Evolutionary conservation across 805 yeast genomes (phyloP).

Genomic region (Groenewaldozyma salmanticensis): DNA sequence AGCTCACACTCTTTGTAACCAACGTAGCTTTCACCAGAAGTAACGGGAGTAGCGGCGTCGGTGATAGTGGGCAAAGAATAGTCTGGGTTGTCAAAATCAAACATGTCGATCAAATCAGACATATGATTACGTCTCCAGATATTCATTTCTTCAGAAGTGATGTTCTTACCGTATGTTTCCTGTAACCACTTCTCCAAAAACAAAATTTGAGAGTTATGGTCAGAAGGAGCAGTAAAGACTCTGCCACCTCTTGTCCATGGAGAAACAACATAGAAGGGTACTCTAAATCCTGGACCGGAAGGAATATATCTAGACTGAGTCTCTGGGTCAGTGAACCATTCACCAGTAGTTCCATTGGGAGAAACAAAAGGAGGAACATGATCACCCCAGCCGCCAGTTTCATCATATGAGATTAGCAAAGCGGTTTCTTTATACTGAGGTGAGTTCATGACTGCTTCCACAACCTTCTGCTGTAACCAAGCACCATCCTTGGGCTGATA

Average conservation of each 20-base stretch:
- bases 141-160: slow-evolving; percentile 9
- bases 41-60: slow-evolving; percentile 7
- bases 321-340: slow-evolving; percentile 18
- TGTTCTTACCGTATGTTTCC: slow-evolving; percentile 8
- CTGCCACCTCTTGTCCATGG: slow-evolving; percentile 22
- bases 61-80: slow-evolving; percentile 10
- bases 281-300: slow-evolving; percentile 21
- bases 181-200: slow-evolving; percentile 19
- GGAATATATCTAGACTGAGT: slow-evolving; percentile 11
- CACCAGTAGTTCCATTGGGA: slow-evolving; percentile 20
- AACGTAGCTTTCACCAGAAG: slow-evolving; percentile 3
- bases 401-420: slow-evolving; percentile 19
- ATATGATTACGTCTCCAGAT: slow-evolving; percentile 19
- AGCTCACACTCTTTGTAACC: slow-evolving; percentile 8
- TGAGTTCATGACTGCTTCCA: slow-evolving; percentile 14
- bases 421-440: slow-evolving; percentile 18
- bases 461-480: slow-evolving; percentile 15
- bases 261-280: slow-evolving; percentile 17
- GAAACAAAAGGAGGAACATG: slow-evolving; percentile 19
- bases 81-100: slow-evolving; percentile 16
- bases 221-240: slow-evolving; percentile 19
- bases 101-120: slow-evolving; percentile 16
- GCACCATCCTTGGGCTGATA: slow-evolving; percentile 18
- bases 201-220: slow-evolving; percentile 20
- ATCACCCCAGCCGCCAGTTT: slow-evolving; percentile 23